Evolutionary conservation across 352 stramenopile genomes (phyloP).

Genomic region (Phytopythium litorale): DNA sequence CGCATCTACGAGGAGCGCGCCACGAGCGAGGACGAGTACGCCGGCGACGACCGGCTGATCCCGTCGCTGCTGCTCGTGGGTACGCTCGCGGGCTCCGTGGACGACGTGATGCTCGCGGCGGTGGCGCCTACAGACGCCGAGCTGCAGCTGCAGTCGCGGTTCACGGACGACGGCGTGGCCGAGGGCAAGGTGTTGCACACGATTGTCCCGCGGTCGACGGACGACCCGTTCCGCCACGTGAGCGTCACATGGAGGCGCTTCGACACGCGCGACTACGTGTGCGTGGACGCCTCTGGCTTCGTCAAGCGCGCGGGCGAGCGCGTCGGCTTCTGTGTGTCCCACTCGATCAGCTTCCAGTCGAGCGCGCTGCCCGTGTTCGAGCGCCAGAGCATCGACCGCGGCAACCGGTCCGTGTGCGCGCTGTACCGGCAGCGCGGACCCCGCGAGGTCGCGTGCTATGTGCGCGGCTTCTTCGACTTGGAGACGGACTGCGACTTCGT

Average conservation of each 20-base stretch:
- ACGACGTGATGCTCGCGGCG: conserved; percentile 27
- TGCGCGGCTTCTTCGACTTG: conserved; percentile 24
- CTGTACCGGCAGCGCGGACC: conserved; percentile 34
- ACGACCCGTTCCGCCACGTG: conserved; percentile 50
- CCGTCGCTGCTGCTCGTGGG: conserved; percentile 29
- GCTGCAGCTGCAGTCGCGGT: conserved; percentile 43
- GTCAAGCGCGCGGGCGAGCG: conserved; percentile 12
- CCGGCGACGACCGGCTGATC: conserved; percentile 10
- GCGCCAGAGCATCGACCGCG: conserved; percentile 57
- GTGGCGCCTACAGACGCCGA: conserved; percentile 29
- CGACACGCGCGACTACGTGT: conserved; percentile 49
- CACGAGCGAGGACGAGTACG: neutral
- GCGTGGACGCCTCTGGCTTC: conserved; percentile 27
- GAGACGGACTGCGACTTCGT: conserved; percentile 16
- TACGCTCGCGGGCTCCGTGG: conserved; percentile 8
- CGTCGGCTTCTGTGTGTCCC: conserved; percentile 28
- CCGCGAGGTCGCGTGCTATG: conserved; percentile 28
- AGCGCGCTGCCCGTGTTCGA: conserved; percentile 40
- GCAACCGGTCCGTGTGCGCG: conserved; percentile 40
- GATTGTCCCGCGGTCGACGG: conserved; percentile 27
- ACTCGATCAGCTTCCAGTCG: conserved; percentile 28
- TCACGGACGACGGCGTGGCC: conserved; percentile 34
- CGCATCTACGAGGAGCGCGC: conserved; percentile 23
- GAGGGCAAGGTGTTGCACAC: conserved; percentile 55
- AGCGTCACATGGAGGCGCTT: conserved; percentile 57